Evolutionary conservation across 768 basidiomycete species (phyloP).

Genomic region (Mycena rebaudengoi): DNA sequence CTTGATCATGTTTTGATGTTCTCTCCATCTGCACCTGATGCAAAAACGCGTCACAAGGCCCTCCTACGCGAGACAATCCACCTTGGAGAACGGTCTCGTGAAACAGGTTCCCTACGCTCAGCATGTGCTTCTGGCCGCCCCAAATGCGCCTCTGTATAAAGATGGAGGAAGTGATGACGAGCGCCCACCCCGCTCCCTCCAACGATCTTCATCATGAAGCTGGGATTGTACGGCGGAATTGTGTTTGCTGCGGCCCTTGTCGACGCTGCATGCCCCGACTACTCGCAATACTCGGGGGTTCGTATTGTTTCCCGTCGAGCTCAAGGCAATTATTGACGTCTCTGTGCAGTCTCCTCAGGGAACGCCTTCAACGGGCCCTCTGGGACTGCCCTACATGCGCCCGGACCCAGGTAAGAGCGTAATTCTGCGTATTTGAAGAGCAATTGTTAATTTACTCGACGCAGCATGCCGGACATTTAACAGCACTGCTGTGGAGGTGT

Average conservation of each 20-base stretch:
- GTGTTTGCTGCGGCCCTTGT: slow-evolving; percentile 21
- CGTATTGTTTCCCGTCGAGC: too few relatives aligned
- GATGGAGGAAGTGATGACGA: neutral
- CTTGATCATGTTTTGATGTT: too few relatives aligned
- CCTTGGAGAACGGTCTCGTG: too few relatives aligned
- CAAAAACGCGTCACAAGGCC: too few relatives aligned
- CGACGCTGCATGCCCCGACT: slow-evolving; percentile 52
- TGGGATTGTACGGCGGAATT: neutral
- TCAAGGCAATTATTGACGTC: neutral
- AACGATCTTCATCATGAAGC: slow-evolving; percentile 2
- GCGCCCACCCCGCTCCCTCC: neutral
- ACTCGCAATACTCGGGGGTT: slow-evolving; percentile 36
- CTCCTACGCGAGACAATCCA: too few relatives aligned
- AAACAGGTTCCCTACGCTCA: neutral
- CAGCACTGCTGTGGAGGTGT: slow-evolving; percentile 77
- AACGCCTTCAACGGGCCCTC: slow-evolving; percentile 63
- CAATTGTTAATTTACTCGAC: slow-evolving; percentile 21
- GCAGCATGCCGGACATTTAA: slow-evolving; percentile 80
- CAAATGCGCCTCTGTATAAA: neutral
- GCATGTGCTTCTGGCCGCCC: neutral
- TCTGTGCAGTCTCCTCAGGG: slow-evolving; percentile 63
- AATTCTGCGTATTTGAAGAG: too few relatives aligned
- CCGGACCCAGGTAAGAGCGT: slow-evolving; percentile 41
- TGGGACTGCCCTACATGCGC: slow-evolving; percentile 77
- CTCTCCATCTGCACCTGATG: too few relatives aligned